These are phyloP conservation scores for Cetradonia linearis DNA, from an alignment of 495 filamentous ascomycete genomes.

Conservation along the genomic window DNA sequence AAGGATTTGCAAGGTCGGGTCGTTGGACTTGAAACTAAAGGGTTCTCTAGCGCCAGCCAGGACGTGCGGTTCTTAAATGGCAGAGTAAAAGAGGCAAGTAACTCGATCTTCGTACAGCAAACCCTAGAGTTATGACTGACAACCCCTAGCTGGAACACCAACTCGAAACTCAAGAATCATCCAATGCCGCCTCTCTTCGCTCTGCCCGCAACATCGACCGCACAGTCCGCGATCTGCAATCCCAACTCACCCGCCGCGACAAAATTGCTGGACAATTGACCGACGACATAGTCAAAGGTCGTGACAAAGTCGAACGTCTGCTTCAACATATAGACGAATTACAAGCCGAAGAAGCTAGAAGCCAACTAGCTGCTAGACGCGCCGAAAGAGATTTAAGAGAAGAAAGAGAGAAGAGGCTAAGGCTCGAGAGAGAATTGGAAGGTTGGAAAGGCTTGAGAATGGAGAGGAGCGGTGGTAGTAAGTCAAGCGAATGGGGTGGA, in stretches of 20 bases:
- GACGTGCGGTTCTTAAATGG: constrained; percentile 93
- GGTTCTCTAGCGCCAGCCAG: constrained; percentile 84
- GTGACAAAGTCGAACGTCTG: constrained; percentile 82
- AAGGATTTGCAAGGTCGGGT: constrained; percentile 86
- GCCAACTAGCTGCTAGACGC: constrained; percentile 66
- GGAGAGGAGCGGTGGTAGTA: constrained; percentile 43
- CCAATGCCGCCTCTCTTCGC: constrained; percentile 67
- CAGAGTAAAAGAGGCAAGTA: constrained; percentile 83
- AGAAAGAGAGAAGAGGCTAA: constrained; percentile 71
- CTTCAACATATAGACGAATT: constrained; percentile 88
- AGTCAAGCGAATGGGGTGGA: constrained; percentile 28
- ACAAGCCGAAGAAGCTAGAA: constrained; percentile 71
- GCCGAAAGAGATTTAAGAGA: constrained; percentile 85
- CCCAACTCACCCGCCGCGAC: constrained; percentile 84
- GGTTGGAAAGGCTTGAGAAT: constrained; percentile 67
- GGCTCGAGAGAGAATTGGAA: constrained; percentile 83
- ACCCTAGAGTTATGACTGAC: constrained; percentile 14
- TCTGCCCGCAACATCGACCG: constrained; percentile 90
- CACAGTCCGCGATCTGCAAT: constrained; percentile 84
- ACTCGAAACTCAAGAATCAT: constrained; percentile 73
- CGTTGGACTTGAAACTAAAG: constrained; percentile 93
- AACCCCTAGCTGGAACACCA: constrained; percentile 72
- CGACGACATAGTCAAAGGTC: constrained; percentile 71
- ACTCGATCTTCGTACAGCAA: background rate
- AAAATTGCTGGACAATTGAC: constrained; percentile 68